Evolutionary conservation across 2,329 filamentous ascomycete genomes (phyloP), one percentile per base, ranked within the genome.

Genomic region (Phialophora macrospora): DNA sequence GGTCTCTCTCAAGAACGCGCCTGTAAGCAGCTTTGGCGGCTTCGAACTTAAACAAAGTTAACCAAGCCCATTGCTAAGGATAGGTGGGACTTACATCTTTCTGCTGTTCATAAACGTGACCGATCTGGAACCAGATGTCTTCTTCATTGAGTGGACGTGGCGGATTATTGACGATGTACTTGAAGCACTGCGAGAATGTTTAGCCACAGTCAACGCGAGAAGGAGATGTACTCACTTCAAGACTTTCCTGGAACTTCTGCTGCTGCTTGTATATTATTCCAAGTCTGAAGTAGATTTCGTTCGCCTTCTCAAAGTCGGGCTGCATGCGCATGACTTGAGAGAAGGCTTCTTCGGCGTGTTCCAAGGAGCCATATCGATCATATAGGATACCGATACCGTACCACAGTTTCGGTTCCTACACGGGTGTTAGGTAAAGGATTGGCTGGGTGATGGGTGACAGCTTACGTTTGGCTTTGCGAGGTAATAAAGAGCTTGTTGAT

Each of bases 231-330:
- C 70, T 62, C n/a, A 96, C 93, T 80, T 98, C 95, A 54, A 98
- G 83, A 83, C 93, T 97, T 75, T 96, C 90, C 60, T 84, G 84
- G 77, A 93, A 99, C 77, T 98, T 98, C 68, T 93, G 90, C 76
- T 98, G 95, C 75, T 98, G 94, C 78, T 99, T 99, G 83, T 98
- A 98, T 71, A 99, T 98, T 81, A 99, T 99, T n/a, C 95, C 95
- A 8, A 99, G 85, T 30, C 95, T 88, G 80, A 99, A 99, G 78
- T 98, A 99, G 61, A 99, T 98, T 77, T 99, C 95, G 75, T 98
- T 98, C 64, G 94, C 93, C 84, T 99, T 99, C 75, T 99, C 95
- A 72, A 98, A 98, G 73, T 93, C 90, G 4, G 94, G 95, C 74
- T 97, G 90, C 90, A 99, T 98, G 72, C 92, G 90, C 95, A 99